phyloP scores from a whole-genome alignment of 140 eudicot species.

The Erigeron philadelphicus region DNA sequence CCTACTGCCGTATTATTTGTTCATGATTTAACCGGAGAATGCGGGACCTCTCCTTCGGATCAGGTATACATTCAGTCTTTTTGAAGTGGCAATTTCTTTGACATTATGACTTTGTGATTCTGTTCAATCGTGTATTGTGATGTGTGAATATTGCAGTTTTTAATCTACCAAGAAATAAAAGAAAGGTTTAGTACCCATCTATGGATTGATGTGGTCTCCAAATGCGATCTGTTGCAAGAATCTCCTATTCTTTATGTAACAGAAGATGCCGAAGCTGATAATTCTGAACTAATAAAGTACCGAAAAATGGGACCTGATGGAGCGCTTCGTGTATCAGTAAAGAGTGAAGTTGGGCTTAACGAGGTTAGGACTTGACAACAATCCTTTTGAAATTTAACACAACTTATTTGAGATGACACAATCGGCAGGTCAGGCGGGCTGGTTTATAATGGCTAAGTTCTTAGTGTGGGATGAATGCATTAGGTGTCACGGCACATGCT shows the following conservation, averaged over 20 bases:
- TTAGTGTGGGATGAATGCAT: background rate
- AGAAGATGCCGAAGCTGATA: slow-evolving; percentile 47
- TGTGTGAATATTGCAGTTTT: slow-evolving; percentile 45
- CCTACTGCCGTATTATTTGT: slow-evolving; percentile 90
- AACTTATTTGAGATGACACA: background rate
- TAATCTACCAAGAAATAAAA: slow-evolving; percentile 70
- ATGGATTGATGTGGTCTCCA: slow-evolving; percentile 93
- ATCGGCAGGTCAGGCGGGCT: background rate
- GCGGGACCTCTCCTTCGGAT: slow-evolving; percentile 92
- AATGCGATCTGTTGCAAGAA: slow-evolving; percentile 71
- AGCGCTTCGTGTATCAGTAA: slow-evolving; percentile 70
- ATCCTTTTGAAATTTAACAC: background rate
- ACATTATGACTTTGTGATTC: background rate
- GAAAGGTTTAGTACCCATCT: slow-evolving; percentile 71
- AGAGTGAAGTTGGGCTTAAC: slow-evolving; percentile 51
- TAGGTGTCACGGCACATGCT: background rate
- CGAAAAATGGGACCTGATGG: slow-evolving; percentile 83
- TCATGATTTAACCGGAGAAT: slow-evolving; percentile 93
- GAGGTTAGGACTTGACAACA: slow-evolving; percentile 48
- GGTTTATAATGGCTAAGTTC: background rate
- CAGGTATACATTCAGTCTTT: slow-evolving; percentile 47
- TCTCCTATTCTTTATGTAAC: slow-evolving; percentile 61
- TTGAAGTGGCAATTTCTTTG: background rate
- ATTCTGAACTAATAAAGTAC: slow-evolving; percentile 56
- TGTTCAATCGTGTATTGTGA: background rate